phyloP scores from a whole-genome alignment of 1,284 basidiomycete species.

The Ustilago sp. region DNA sequence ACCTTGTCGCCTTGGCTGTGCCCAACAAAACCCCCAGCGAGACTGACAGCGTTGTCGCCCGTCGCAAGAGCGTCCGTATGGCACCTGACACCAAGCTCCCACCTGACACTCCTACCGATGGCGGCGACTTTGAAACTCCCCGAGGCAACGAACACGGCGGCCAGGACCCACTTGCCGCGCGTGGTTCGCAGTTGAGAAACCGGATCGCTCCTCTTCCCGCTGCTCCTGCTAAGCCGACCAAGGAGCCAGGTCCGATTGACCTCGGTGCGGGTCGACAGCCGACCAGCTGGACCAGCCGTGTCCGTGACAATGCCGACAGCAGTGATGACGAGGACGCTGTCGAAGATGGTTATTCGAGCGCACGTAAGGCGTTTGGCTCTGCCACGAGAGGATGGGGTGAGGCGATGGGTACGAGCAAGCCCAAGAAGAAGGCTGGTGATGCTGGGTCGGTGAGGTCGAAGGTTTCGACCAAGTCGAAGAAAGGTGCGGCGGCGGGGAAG shows the following conservation, averaged over 20 bases:
- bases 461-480: conserved; percentile 29
- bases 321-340: conserved; percentile 63
- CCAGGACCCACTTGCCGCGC: conserved; percentile 41
- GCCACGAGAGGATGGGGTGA: conserved; percentile 58
- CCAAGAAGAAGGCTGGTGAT: conserved; percentile 40
- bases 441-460: conserved; percentile 42
- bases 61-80: conserved; percentile 66
- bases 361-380: conserved; percentile 62
- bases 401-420: conserved; percentile 55
- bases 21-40: conserved; percentile 43
- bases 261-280: conserved; percentile 43
- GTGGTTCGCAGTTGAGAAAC: conserved; percentile 39
- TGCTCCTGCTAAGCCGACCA: conserved; percentile 34
- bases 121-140: conserved; percentile 23
- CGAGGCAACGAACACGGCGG: conserved; percentile 46
- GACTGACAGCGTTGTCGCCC: conserved; percentile 36
- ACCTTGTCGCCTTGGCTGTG: conserved; percentile 11
- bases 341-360: conserved; percentile 55
- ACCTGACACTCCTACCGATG: conserved; percentile 56
- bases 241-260: conserved; percentile 51
- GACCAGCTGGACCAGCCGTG: conserved; percentile 61
- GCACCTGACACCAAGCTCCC: conserved; percentile 64
- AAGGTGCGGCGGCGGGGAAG: conserved; percentile 24
- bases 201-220: conserved; percentile 59
- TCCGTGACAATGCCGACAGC: conserved; percentile 46